phyloP scores from a whole-genome alignment of 345 rosid species.

The Aquilaria yunnanensis region DNA sequence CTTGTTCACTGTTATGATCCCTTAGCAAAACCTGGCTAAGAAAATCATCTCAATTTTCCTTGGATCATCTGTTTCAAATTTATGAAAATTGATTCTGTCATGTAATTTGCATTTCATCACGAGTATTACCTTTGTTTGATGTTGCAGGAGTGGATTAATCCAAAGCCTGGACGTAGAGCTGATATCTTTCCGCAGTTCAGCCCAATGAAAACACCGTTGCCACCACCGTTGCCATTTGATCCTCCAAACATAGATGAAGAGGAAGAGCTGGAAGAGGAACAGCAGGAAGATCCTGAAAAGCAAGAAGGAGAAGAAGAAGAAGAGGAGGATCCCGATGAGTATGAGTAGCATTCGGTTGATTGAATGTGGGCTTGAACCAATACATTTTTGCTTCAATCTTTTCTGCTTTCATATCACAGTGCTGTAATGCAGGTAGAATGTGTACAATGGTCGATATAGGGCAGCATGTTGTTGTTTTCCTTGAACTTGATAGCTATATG shows the following conservation, averaged over 20 bases:
- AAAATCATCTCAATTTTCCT: too few relatives aligned
- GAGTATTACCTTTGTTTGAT: constrained; percentile 7
- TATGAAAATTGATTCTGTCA: too few relatives aligned
- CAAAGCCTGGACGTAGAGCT: constrained; percentile 71
- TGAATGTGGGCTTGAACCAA: constrained; percentile 4
- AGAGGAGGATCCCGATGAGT: constrained; percentile 20
- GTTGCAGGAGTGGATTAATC: constrained; percentile 71
- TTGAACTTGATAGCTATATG: too few relatives aligned
- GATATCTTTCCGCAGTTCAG: constrained; percentile 74
- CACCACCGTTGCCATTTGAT: constrained; percentile 67
- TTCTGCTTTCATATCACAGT: neutral
- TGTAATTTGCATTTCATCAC: neutral
- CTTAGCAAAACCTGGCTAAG: too few relatives aligned
- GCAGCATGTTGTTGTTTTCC: too few relatives aligned
- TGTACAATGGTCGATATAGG: too few relatives aligned
- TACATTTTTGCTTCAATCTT: constrained; percentile 11
- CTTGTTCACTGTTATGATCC: too few relatives aligned
- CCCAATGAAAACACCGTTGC: constrained; percentile 78
- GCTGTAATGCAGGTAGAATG: too few relatives aligned
- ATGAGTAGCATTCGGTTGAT: constrained; percentile 18
- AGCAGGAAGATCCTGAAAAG: constrained; percentile 58
- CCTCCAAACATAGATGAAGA: constrained; percentile 75
- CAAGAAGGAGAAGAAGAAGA: constrained; percentile 49
- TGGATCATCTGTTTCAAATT: too few relatives aligned
- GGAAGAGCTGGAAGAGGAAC: constrained; percentile 48